Evolutionary conservation across 345 rosid genomes (phyloP).

Genomic region (Eucalyptus lansdowneana): DNA sequence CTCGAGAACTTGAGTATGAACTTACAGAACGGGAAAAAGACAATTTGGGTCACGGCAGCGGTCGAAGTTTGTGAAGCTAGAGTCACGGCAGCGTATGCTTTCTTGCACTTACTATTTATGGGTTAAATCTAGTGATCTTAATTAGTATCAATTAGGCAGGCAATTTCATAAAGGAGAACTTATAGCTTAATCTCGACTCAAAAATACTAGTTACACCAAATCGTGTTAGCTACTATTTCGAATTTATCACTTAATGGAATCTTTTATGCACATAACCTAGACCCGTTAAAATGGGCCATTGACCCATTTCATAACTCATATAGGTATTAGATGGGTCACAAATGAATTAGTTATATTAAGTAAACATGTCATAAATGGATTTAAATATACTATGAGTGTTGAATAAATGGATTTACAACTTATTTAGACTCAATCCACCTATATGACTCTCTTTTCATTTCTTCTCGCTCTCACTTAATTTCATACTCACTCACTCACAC

Average conservation of each 20-base stretch:
- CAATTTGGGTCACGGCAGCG: neutral
- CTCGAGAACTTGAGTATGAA: neutral
- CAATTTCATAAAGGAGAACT: neutral
- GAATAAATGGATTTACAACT: too few relatives aligned
- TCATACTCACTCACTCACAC: too few relatives aligned
- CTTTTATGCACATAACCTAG: neutral
- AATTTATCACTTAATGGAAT: neutral
- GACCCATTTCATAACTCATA: too few relatives aligned
- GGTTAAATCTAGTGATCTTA: neutral
- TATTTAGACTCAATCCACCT: fast-evolving
- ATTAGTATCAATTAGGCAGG: neutral
- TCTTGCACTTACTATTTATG: neutral
- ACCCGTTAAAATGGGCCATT: too few relatives aligned
- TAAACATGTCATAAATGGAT: too few relatives aligned
- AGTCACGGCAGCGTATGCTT: neutral
- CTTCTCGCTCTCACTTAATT: too few relatives aligned
- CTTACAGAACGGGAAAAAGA: neutral
- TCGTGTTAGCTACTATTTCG: neutral
- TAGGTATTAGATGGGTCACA: too few relatives aligned
- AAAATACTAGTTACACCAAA: neutral
- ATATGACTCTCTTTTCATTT: too few relatives aligned
- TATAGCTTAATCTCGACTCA: fast-evolving
- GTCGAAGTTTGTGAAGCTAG: neutral
- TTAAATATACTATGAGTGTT: too few relatives aligned
- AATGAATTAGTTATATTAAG: too few relatives aligned